Evolutionary conservation across 176 grass and related monocot genomes (phyloP), one percentile per base, ranked within the genome.

Genomic region (Alloteropsis semialata): DNA sequence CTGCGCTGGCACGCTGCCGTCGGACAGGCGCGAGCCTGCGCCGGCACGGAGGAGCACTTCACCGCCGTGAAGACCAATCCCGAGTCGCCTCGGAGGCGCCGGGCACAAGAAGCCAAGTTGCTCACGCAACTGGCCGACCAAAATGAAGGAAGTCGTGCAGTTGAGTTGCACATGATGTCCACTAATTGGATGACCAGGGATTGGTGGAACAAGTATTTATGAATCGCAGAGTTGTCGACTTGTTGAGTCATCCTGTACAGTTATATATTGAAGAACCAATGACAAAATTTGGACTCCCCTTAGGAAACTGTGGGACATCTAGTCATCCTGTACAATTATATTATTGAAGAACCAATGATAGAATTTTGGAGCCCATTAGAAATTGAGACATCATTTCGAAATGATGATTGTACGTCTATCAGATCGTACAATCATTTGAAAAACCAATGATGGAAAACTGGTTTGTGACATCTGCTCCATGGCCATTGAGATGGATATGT

Each of bases 251-350:
- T 77, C 25, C 44, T 69, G 21, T 50, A 50, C 28, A 79, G 41
- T 80, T 64, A 62, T 72, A 62, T 30, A 25, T 33, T 1, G 12
- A 86, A 44, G 54, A 79, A 21, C 16, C 9, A 14, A 84, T 63
- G 5, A 53, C 22, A 38, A 71, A 11, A 12, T n/a, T 86, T 61
- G 22, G 29, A 34, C 41, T 18, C 62, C 71, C 66, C 50, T 38
- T 39, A 5, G 45, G 45, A 16, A 48, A 48, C 13, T 48, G 45
- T 16, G 13, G 17, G 45, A 17, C 45, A 48, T 11, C 9, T 66
- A 59, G 16, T 75, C n/a, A 49, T 81, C 37, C 46, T 69, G 17
- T 70, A 62, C 29, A 77, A 62, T 83, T 62, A 69, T 69, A 77
- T n/a, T 54, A 28, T 44, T 5, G 21, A 88, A 56, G 64, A 83